Conservation (phyloP, 139 green algal species). For the Haematococcus sp. region DNA sequence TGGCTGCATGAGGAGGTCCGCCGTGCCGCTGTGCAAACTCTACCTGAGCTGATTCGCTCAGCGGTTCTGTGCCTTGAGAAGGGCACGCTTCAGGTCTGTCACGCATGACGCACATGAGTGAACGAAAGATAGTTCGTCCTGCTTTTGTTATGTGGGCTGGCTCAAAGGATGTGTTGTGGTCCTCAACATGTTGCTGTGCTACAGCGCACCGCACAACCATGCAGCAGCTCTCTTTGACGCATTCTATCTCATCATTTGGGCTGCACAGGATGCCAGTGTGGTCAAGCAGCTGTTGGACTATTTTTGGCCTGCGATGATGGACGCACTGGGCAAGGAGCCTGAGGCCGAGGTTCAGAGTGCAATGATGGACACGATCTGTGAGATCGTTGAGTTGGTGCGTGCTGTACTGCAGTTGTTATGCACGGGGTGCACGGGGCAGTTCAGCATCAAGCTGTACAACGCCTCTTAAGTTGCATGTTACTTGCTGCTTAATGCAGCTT, state of each 20-base stretch:
- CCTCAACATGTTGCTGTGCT: too few relatives aligned
- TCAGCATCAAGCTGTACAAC: conserved; percentile 9
- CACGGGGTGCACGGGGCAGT: background rate
- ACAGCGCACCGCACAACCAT: too few relatives aligned
- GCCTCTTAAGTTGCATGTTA: conserved; percentile 2
- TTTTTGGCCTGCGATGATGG: conserved; percentile 45
- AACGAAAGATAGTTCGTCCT: too few relatives aligned
- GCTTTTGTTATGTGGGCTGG: too few relatives aligned
- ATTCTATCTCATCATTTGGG: too few relatives aligned
- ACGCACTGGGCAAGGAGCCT: conserved; percentile 62
- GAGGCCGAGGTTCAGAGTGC: conserved; percentile 65
- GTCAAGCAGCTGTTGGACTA: conserved; percentile 31
- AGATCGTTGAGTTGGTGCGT: conserved; percentile 61
- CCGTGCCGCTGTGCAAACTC: conserved; percentile 54
- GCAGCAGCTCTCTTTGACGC: too few relatives aligned
- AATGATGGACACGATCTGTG: conserved; percentile 67
- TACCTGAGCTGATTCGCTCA: conserved; percentile 86
- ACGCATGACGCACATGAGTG: too few relatives aligned
- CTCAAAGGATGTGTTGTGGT: too few relatives aligned
- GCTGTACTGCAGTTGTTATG: background rate
- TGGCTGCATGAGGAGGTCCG: conserved; percentile 96
- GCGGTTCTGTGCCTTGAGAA: conserved; percentile 70
- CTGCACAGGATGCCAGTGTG: conserved; percentile 9
- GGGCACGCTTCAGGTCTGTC: conserved; percentile 17
- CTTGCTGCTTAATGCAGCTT: too few relatives aligned